Percentiles rank a stretch among this genome's conserved stretches.
phyloP scores from a whole-genome alignment of 805 yeast species.

The Wickerhamiella lipophila region DNA sequence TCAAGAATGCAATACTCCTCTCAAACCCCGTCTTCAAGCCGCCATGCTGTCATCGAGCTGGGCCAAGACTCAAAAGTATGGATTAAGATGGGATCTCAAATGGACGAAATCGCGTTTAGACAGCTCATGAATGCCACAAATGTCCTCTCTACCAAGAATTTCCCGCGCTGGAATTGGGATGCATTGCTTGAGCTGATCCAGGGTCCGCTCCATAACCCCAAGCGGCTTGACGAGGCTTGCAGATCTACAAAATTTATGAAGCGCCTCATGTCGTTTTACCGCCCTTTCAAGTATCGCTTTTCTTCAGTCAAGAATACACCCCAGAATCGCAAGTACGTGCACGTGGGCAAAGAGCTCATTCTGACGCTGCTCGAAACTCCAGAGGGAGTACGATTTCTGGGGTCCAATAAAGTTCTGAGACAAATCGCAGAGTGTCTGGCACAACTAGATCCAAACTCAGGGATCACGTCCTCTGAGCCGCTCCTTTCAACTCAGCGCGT shows the following conservation, averaged over 20 bases:
- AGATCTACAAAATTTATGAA: constrained; percentile 77
- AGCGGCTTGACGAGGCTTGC: constrained; percentile 61
- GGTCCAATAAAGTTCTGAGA: constrained; percentile 58
- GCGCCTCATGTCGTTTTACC: constrained; percentile 67
- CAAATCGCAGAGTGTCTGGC: constrained; percentile 85
- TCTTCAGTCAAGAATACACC: constrained; percentile 37
- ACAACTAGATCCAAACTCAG: constrained; percentile 69
- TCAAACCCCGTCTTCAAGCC: neutral
- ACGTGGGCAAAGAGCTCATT: constrained; percentile 64
- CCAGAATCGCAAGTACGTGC: constrained; percentile 45
- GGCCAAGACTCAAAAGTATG: constrained; percentile 13
- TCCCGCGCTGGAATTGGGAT: constrained; percentile 79
- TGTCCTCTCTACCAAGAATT: constrained; percentile 68
- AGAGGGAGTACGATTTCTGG: constrained; percentile 54
- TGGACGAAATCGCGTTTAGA: constrained; percentile 59
- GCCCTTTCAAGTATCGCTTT: constrained; percentile 85
- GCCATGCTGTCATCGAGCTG: constrained; percentile 2
- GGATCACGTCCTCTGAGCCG: constrained; percentile 60
- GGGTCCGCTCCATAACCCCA: constrained; percentile 69
- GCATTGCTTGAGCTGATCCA: constrained; percentile 55
- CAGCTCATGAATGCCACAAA: constrained; percentile 52
- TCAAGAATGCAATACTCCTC: neutral
- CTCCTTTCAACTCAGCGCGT: constrained; percentile 51
- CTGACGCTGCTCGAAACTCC: constrained; percentile 47
- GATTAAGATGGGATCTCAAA: constrained; percentile 29